Percentiles rank a stretch among this genome's conserved stretches.
Conservation (phyloP, 2,329 filamentous ascomycete genomes). For the Calonectria montana region DNA sequence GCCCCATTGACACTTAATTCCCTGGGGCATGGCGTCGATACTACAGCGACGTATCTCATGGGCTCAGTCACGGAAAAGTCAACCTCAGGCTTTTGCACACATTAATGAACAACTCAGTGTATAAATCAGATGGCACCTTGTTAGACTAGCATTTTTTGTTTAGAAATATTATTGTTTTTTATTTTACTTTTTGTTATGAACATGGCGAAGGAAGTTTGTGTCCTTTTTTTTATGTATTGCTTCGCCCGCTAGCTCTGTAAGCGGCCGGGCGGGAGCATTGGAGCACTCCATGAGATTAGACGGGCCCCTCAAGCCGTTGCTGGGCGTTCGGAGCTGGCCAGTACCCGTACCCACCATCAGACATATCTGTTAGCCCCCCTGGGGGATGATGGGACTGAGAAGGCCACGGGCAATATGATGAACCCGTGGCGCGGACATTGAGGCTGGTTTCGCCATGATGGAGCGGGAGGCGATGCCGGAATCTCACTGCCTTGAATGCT, state of each 20-base stretch:
- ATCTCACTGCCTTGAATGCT: neutral
- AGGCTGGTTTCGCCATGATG: slow-evolving; percentile 2
- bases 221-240: neutral
- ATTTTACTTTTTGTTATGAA: neutral
- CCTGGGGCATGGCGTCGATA: neutral
- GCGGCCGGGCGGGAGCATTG: neutral
- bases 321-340: neutral
- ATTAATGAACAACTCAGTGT: neutral
- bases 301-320: neutral
- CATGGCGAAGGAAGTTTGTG: neutral
- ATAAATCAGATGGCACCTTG: neutral
- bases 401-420: neutral
- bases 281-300: slow-evolving; percentile 1
- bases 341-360: neutral
- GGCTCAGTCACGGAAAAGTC: neutral
- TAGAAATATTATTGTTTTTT: neutral
- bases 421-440: neutral
- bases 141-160: neutral
- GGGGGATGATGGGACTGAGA: neutral
- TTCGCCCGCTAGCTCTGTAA: neutral
- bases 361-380: neutral
- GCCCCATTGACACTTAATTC: slow-evolving; percentile 2
- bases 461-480: neutral
- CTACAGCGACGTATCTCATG: neutral
- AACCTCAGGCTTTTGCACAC: neutral